Percentiles rank a stretch among this genome's conserved stretches.
Evolutionary conservation across 257 asterid genomes (phyloP).

Genomic region (Solanum appendiculatum): DNA sequence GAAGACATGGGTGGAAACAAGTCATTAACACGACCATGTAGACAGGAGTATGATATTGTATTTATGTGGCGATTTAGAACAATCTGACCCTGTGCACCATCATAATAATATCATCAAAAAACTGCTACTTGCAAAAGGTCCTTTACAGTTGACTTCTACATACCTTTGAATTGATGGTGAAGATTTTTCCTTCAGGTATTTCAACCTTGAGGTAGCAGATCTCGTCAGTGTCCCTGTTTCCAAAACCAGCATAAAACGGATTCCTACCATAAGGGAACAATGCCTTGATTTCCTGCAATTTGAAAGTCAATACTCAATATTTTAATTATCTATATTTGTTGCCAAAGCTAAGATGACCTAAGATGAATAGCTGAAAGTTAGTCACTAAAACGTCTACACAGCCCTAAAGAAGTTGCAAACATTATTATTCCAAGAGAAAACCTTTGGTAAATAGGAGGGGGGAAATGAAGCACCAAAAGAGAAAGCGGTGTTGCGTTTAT

Average conservation of each 20-base stretch:
- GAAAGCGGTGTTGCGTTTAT: not conserved
- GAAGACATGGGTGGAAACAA: slow-evolving; percentile 65
- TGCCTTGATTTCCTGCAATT: slow-evolving; percentile 56
- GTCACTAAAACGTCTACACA: not conserved
- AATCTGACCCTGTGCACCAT: slow-evolving; percentile 64
- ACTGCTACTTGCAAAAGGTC: not conserved
- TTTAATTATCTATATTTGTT: not conserved
- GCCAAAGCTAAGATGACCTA: not conserved
- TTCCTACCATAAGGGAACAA: slow-evolving; percentile 71
- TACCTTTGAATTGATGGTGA: slow-evolving; percentile 93
- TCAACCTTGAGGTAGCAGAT: slow-evolving; percentile 92
- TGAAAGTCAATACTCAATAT: not conserved
- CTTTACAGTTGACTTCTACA: not conserved
- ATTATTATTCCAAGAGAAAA: not conserved
- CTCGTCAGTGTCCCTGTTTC: slow-evolving; percentile 94
- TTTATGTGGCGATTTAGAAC: slow-evolving; percentile 62
- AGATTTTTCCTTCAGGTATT: slow-evolving; percentile 82
- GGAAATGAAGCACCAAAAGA: not conserved
- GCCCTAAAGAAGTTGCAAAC: not conserved
- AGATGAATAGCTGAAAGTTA: not conserved
- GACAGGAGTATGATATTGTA: slow-evolving; percentile 60
- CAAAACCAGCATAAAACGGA: slow-evolving; percentile 98
- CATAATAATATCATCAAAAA: not conserved
- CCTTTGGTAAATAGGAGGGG: not conserved
- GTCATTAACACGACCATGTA: slow-evolving; percentile 65